Conservation (phyloP, 345 rosid species). For the Populus pruinosa region DNA sequence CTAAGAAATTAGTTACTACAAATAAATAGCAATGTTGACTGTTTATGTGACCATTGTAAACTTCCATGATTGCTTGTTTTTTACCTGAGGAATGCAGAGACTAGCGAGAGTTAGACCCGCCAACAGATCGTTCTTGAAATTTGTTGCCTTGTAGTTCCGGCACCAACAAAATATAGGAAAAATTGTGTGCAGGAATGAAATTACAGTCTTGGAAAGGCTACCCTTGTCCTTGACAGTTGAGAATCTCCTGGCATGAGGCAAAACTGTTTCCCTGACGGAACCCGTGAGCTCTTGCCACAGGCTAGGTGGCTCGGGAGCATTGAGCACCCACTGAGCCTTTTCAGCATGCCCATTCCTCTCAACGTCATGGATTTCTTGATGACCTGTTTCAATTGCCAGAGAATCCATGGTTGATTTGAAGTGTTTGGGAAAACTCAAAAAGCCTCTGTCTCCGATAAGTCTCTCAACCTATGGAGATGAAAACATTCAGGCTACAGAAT, state of each 20-base stretch:
- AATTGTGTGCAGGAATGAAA: slow-evolving; percentile 33
- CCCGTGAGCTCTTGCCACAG: slow-evolving; percentile 44
- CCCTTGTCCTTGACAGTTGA: slow-evolving; percentile 36
- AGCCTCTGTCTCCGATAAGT: slow-evolving; percentile 20
- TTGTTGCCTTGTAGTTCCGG: slow-evolving; percentile 42
- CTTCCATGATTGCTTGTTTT: neutral
- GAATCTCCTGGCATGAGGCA: slow-evolving; percentile 30
- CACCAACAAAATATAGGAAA: slow-evolving; percentile 80
- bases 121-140: slow-evolving; percentile 73
- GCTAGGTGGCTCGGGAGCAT: slow-evolving; percentile 68
- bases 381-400: slow-evolving; percentile 25
- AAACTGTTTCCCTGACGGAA: slow-evolving; percentile 32
- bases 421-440: slow-evolving; percentile 85
- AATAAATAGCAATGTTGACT: neutral
- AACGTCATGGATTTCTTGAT: slow-evolving; percentile 35
- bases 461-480: neutral
- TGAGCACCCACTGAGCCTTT: slow-evolving; percentile 62
- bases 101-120: slow-evolving; percentile 95
- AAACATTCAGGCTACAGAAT: neutral
- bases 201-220: slow-evolving; percentile 21
- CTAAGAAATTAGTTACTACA: neutral
- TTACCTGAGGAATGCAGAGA: slow-evolving; percentile 94
- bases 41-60: neutral
- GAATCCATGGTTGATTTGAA: slow-evolving; percentile 62
- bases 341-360: slow-evolving; percentile 32